A percentile compares a stretch with the other conserved stretches of the same genome.
Conservation (phyloP, 83 land plant species). For the Isoetes engelmannii region DNA sequence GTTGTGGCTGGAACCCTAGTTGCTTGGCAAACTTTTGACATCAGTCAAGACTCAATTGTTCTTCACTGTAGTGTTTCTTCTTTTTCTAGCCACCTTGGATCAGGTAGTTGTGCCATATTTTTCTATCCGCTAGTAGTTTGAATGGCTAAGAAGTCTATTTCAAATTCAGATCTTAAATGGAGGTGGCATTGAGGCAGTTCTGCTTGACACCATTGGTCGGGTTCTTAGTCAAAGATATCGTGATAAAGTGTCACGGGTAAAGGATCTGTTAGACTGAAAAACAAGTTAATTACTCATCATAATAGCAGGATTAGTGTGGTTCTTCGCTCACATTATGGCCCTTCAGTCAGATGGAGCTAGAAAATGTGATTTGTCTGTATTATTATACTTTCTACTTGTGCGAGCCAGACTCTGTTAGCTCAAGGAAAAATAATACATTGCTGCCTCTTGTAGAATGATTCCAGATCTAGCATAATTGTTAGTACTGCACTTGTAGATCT, state of each 20-base stretch:
- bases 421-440: too few relatives aligned
- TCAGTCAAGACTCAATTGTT: slow-evolving; percentile 48
- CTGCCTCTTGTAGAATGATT: too few relatives aligned
- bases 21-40: slow-evolving; percentile 44
- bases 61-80: slow-evolving; percentile 34
- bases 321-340: too few relatives aligned
- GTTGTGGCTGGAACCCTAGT: slow-evolving; percentile 49
- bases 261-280: neutral
- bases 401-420: too few relatives aligned
- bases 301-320: neutral
- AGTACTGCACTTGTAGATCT: too few relatives aligned
- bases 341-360: too few relatives aligned
- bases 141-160: neutral
- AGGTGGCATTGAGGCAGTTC: slow-evolving; percentile 63
- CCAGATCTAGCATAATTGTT: too few relatives aligned
- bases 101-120: slow-evolving; percentile 37
- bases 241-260: slow-evolving; percentile 72
- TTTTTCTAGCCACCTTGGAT: slow-evolving; percentile 64
- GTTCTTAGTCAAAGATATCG: slow-evolving; percentile 56
- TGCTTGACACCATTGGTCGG: slow-evolving; percentile 79
- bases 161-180: slow-evolving; percentile 41
- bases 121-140: neutral
- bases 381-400: too few relatives aligned
- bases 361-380: too few relatives aligned
- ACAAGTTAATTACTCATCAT: neutral